Conservation (phyloP, 2,329 filamentous ascomycete genomes). For the Ceratocystis destructans region DNA sequence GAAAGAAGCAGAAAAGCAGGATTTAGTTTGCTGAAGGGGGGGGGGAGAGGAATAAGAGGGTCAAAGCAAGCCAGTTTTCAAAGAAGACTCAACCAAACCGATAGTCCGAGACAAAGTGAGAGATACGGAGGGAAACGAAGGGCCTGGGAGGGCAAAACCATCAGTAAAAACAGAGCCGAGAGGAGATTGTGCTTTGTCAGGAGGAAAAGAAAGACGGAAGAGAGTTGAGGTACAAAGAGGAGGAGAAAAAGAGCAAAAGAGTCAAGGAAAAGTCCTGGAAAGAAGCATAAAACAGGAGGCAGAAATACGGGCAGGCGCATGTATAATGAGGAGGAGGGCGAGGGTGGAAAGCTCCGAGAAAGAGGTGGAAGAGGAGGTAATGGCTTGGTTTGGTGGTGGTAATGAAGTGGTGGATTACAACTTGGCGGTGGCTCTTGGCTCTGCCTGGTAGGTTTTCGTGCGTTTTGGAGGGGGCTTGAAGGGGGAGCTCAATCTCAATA, state of each 20-base stretch:
- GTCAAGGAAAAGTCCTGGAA: neutral
- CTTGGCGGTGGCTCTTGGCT: too few relatives aligned
- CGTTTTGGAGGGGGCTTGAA: neutral
- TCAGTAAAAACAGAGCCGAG: neutral
- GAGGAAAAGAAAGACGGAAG: neutral
- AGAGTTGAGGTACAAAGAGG: neutral
- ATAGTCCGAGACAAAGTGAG: conserved; percentile 6
- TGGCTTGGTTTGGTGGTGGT: neutral
- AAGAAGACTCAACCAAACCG: neutral
- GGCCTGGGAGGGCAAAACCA: neutral
- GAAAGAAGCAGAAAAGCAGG: neutral
- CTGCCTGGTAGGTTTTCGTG: neutral
- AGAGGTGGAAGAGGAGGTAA: neutral
- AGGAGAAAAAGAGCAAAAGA: neutral
- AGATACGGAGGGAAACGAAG: conserved; percentile 17
- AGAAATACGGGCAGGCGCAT: neutral
- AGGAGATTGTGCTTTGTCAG: neutral
- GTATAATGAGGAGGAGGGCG: neutral
- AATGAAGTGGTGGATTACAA: too few relatives aligned
- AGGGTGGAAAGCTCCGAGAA: conserved; percentile 3
- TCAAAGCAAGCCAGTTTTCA: neutral
- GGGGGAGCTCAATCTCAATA: neutral
- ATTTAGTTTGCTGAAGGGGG: neutral
- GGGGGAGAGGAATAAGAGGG: neutral
- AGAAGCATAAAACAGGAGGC: neutral